Evolutionary conservation across 2,329 filamentous ascomycete species (phyloP).

Genomic region (Hymenoscyphus scutula): DNA sequence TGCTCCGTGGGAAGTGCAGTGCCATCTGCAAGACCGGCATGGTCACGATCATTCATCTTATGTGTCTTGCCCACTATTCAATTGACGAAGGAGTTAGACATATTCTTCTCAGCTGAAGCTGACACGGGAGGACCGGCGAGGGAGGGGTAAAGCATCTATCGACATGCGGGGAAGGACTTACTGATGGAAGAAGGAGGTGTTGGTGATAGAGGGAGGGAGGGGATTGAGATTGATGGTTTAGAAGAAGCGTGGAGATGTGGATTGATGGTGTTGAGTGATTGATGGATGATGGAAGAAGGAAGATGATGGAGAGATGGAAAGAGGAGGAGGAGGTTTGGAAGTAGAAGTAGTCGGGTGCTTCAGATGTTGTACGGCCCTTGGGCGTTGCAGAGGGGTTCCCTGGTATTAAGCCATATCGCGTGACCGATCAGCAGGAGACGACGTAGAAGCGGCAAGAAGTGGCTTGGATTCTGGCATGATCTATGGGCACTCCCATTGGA

Average conservation of each 20-base stretch:
- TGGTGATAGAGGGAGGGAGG: conserved; percentile 7
- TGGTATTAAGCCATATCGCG: not conserved
- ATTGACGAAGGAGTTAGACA: conserved; percentile 22
- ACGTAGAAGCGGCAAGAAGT: not conserved
- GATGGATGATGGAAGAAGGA: conserved; percentile 18
- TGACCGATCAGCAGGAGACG: conserved; percentile 1
- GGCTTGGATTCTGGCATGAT: not conserved
- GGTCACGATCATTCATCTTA: conserved; percentile 90
- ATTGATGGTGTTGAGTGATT: conserved; percentile 14
- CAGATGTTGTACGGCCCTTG: not conserved
- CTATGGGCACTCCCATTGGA: not conserved
- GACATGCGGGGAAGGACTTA: conserved; percentile 25
- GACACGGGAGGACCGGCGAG: conserved; percentile 12
- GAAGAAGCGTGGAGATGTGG: conserved; percentile 7
- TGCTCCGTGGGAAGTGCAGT: conserved; percentile 64
- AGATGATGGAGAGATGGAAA: conserved; percentile 6
- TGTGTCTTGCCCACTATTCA: conserved; percentile 89
- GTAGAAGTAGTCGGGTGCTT: not conserved
- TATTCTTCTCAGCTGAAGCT: conserved; percentile 8
- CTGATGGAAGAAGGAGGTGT: conserved; percentile 25
- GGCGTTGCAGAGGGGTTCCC: conserved; percentile 1
- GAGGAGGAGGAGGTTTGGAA: conserved; percentile 2
- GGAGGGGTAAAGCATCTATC: conserved; percentile 21
- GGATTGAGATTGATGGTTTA: conserved; percentile 6
- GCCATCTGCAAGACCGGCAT: conserved; percentile 74